phyloP scores from a whole-genome alignment of 1,139 yeast species.

The Debaryomycetaceae sp. region DNA sequence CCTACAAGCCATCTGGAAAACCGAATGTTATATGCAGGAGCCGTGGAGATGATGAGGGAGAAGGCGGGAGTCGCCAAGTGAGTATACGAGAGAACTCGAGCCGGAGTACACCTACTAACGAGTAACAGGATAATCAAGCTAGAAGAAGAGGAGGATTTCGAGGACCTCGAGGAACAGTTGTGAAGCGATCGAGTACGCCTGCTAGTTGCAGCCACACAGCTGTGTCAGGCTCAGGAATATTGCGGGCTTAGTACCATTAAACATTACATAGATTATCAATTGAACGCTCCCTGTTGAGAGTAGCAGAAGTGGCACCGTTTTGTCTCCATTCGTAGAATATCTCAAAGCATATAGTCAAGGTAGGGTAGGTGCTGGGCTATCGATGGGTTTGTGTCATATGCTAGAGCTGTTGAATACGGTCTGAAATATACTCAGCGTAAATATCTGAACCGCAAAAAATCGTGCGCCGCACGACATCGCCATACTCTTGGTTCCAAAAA shows the following conservation, averaged over 20 bases:
- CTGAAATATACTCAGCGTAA: not conserved
- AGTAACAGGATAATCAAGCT: slow-evolving; percentile 43
- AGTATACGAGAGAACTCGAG: slow-evolving; percentile 19
- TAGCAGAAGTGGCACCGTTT: no score
- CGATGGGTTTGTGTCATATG: not conserved
- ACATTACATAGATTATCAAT: no score
- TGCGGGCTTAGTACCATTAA: no score
- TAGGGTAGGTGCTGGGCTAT: not conserved
- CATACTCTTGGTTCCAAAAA: slow-evolving; percentile 11
- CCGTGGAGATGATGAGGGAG: slow-evolving; percentile 72
- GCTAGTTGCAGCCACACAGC: no score
- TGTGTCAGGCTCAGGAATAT: no score
- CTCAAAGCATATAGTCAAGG: no score
- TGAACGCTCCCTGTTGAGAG: no score
- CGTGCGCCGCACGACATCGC: not conserved
- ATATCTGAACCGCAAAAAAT: not conserved
- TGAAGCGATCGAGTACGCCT: not conserved
- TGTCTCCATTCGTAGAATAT: no score
- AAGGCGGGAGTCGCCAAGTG: slow-evolving; percentile 73
- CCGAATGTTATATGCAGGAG: slow-evolving; percentile 88
- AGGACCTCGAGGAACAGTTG: slow-evolving; percentile 35
- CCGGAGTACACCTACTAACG: slow-evolving; percentile 21
- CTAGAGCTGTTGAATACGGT: not conserved
- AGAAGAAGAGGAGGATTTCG: slow-evolving; percentile 62
- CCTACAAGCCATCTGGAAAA: slow-evolving; percentile 74